phyloP scores from a whole-genome alignment of 2,329 filamentous ascomycete species.

The Teratosphaeria nubilosa region DNA sequence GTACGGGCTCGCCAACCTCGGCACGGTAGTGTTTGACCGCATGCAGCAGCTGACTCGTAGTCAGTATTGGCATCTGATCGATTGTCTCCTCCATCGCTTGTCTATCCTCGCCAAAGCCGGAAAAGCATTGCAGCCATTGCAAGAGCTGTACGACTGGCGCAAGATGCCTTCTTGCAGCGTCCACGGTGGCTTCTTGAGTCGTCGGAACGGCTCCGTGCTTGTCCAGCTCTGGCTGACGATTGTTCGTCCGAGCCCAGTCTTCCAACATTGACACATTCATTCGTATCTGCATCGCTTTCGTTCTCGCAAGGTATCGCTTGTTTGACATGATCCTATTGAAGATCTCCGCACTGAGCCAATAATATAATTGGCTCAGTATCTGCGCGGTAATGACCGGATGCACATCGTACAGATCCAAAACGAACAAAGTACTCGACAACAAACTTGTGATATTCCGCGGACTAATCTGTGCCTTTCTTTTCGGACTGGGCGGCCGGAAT shows the following conservation, averaged over 20 bases:
- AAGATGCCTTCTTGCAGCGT: slow-evolving; percentile 73
- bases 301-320: slow-evolving; percentile 83
- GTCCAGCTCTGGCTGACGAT: slow-evolving; percentile 88
- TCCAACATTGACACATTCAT: slow-evolving; percentile 96
- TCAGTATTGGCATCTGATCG: slow-evolving; percentile 76
- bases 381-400: slow-evolving; percentile 93
- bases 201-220: slow-evolving; percentile 81
- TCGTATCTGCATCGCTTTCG: slow-evolving; percentile 98
- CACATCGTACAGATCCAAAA: slow-evolving; percentile 96
- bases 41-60: slow-evolving; percentile 81
- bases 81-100: slow-evolving; percentile 81
- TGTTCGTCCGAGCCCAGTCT: slow-evolving; percentile 91
- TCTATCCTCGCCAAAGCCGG: slow-evolving; percentile 79
- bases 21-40: slow-evolving; percentile 85
- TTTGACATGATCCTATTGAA: slow-evolving; percentile 99
- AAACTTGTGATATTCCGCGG: slow-evolving; percentile 93
- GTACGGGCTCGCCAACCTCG: slow-evolving; percentile 87
- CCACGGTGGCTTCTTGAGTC: slow-evolving; percentile 77
- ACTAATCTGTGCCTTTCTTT: slow-evolving; percentile 80
- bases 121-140: slow-evolving; percentile 97
- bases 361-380: slow-evolving; percentile 82
- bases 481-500: slow-evolving; percentile 84
- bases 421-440: slow-evolving; percentile 89
- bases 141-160: slow-evolving; percentile 85
- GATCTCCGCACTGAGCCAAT: slow-evolving; percentile 91